Base-by-base conservation (phyloP, 1,139 yeast species). In the Yamadazyma trypodendri region DNA sequence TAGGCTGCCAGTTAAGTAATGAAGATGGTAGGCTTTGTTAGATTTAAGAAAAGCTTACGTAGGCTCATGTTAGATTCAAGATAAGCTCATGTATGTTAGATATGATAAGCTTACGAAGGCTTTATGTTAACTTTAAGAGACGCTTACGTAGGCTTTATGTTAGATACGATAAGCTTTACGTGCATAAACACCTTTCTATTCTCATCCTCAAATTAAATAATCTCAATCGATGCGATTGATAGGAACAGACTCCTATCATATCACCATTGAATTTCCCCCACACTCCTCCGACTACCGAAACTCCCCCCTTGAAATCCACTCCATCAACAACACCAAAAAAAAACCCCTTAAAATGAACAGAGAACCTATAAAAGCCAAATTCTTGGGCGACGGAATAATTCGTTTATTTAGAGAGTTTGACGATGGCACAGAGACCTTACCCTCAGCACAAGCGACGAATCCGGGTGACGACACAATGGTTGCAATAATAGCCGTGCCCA, bases 401-500 rank as follows among this genome's bases (percentile, higher is more conserved):
- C 68, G 86, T 37, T 60, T 87, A n/a, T 87, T 69, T 55, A 67
- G 84, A 42, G 83, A 77, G 42, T 68, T 66, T 32, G 63, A 58
- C 16, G 55, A 52, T 30, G 60, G 53, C 14, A 31, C 32, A 22
- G 46, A 39, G 4, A 17, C 18, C n/a, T n/a, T 28, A 11, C 15
- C 30, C 4, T 10, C 37, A 8, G 11, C 20, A 4, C 20, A n/a
- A 6, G 14, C 12, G 12, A 28, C 44, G 2, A 50, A 47, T 15
- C 48, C 52, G 2, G 80, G 79, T 1, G 84, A 81, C 50, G 81
- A 73, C 27, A 77, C 84, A 1, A 80, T 85, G 63, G 75, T 87
- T 6, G 80, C 95, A 0, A 84, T 90, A 17, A 62, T 89, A 21
- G 92, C 96, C 0, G 81, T 89, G 0, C 97, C 97, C 0, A 81